Evolutionary conservation across 495 filamentous ascomycete species (phyloP).

Genomic region (Ascobolus immersus): DNA sequence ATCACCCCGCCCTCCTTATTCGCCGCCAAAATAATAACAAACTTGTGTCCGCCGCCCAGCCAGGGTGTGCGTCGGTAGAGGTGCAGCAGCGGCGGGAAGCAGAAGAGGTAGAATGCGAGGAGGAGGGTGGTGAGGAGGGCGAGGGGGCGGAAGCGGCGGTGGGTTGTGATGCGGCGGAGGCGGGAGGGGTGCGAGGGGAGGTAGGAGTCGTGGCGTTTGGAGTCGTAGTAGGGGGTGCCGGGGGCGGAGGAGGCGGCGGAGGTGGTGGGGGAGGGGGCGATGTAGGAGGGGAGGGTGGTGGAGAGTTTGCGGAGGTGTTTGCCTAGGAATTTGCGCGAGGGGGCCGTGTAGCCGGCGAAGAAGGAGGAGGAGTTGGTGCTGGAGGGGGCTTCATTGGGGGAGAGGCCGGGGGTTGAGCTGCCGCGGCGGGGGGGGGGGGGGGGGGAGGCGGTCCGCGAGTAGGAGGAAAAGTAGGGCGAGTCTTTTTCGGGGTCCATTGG

Average conservation of each 20-base stretch:
- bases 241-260: conserved; percentile 4
- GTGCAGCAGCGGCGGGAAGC: conserved; percentile 11
- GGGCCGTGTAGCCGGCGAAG: conserved; percentile 11
- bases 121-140: no score
- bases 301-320: conserved; percentile 15
- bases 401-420: neutral
- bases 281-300: conserved; percentile 14
- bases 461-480: neutral
- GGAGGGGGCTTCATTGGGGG: neutral
- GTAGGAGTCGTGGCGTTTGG: neutral
- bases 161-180: conserved; percentile 1
- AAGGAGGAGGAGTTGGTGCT: no score
- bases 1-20: conserved; percentile 93
- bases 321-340: conserved; percentile 13
- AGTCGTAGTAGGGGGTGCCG: neutral
- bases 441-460: conserved; percentile 9
- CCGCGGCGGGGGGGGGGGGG: conserved; percentile 6
- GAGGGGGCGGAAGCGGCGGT: no score
- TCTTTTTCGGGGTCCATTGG: conserved; percentile 5
- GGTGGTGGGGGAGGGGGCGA: conserved; percentile 7
- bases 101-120: conserved; percentile 6
- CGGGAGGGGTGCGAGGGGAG: conserved; percentile 4
- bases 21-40: conserved; percentile 78
- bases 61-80: conserved; percentile 11
- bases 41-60: conserved; percentile 70